Evolutionary conservation across 805 yeast genomes (phyloP).

Genomic region (Candida qinlingensis): DNA sequence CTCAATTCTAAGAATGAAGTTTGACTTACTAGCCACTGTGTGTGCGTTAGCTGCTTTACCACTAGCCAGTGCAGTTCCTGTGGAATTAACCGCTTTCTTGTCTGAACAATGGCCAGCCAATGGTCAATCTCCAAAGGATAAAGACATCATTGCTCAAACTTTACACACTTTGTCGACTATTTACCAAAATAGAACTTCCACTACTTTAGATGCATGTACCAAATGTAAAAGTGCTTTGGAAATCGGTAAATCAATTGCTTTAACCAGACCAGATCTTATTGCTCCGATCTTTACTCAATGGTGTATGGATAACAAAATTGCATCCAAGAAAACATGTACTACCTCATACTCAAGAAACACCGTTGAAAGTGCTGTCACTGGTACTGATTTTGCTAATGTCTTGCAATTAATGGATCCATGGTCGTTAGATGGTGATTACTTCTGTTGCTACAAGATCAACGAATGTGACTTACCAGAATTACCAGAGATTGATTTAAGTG

Average conservation of each 20-base stretch:
- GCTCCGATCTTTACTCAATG: slow-evolving; percentile 36
- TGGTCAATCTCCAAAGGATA: slow-evolving; percentile 10
- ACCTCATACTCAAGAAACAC: slow-evolving; percentile 33
- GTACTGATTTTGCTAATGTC: slow-evolving; percentile 46
- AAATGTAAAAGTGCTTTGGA: slow-evolving; percentile 32
- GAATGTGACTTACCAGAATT: slow-evolving; percentile 51
- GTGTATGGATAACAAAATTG: slow-evolving; percentile 35
- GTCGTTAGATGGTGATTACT: slow-evolving; percentile 52
- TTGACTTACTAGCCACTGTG: neutral
- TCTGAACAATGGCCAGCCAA: neutral
- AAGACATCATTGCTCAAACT: slow-evolving; percentile 10
- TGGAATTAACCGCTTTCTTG: neutral
- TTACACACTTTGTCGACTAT: slow-evolving; percentile 11
- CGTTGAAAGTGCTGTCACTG: slow-evolving; percentile 31
- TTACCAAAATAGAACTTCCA: slow-evolving; percentile 11
- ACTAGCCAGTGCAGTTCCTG: neutral
- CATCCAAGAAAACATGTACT: slow-evolving; percentile 25
- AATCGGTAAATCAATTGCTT: slow-evolving; percentile 33
- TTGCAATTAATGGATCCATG: slow-evolving; percentile 45
- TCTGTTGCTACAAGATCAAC: slow-evolving; percentile 48
- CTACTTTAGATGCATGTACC: slow-evolving; percentile 23
- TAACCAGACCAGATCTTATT: slow-evolving; percentile 35
- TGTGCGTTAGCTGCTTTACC: neutral
- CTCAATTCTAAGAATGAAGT: too few species aligned
- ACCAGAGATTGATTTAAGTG: slow-evolving; percentile 40